These are phyloP conservation scores for Pichia sp. DNA, from an alignment of 1,139 yeast species.

Conservation along the genomic window DNA sequence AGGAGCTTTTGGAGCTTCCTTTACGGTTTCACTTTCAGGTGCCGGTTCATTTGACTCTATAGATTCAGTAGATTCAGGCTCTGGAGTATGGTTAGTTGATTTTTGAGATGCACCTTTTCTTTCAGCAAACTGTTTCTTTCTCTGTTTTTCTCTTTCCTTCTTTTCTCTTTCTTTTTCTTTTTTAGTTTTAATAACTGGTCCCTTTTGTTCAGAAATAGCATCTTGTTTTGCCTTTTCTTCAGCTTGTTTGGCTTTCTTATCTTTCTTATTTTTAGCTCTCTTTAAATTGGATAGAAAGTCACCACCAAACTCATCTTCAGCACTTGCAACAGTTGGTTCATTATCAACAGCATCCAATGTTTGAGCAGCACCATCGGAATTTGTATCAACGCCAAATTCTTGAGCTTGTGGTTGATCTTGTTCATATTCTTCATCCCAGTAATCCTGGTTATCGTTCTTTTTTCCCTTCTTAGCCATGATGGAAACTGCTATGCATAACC, in stretches of 20 bases:
- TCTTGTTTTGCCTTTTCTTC: conserved; percentile 33
- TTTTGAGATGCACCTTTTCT: conserved; percentile 67
- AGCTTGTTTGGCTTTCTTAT: conserved; percentile 28
- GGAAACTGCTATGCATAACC: not conserved
- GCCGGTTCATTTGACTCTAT: conserved; percentile 26
- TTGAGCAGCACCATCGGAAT: conserved; percentile 15
- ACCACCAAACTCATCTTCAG: conserved; percentile 44
- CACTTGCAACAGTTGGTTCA: conserved; percentile 30
- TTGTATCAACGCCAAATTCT: conserved; percentile 35
- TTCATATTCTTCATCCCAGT: conserved; percentile 78
- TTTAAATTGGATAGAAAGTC: conserved; percentile 82
- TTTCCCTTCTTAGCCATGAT: conserved; percentile 39
- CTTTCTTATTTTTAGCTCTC: conserved; percentile 63
- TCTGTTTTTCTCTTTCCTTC: conserved; percentile 93
- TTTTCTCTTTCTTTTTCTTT: conserved; percentile 96
- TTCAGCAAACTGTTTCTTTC: conserved; percentile 86
- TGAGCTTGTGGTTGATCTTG: conserved; percentile 49
- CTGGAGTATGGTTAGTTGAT: conserved; percentile 12
- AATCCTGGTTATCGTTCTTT: conserved; percentile 47
- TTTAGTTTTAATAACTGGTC: conserved; percentile 77
- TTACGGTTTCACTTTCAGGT: conserved; percentile 35
- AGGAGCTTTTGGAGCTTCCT: conserved; percentile 10
- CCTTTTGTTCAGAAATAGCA: conserved; percentile 34
- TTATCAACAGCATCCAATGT: conserved; percentile 23
- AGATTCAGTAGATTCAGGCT: conserved; percentile 29